Base-by-base conservation (phyloP, 148 eudicot species). In the Camellia lanceoleosa region DNA sequence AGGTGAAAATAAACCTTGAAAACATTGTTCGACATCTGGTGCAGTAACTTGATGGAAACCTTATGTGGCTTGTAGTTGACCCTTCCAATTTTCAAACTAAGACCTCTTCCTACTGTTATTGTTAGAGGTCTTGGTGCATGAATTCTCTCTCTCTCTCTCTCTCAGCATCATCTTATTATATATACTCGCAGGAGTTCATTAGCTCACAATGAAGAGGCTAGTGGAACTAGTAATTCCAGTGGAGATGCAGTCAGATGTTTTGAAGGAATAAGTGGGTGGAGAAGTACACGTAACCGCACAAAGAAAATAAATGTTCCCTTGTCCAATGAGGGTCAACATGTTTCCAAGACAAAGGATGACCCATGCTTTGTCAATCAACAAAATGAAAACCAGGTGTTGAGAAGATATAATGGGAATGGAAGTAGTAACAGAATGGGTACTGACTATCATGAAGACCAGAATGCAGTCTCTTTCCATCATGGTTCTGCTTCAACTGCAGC, bases 251-350 rank as follows among this genome's bases (percentile, higher is more conserved):
- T 68, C 44, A 71, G 62, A 82, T 78, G 72, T 75, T 74, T 71
- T 75, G 85, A 84, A 52, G 85, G 69, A 68, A 51, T 71, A 66
- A 83, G 83, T 56, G 92, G 87, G 73, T 89, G 92, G 88, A 84
- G 79, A 85, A 89, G 77, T 73, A 85, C 88, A 2, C 87, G 66
- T 66, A 80, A 76, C 59, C 84, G 79, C 70, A 80, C 77, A 11
- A 76, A 80, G 63, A 81, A 79, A 67, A 54, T 60, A 9, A 78
- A 73, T 72, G 9, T 62, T n/a, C 73, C 80, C 7, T 73, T 77
- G 42, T 71, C 83, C 68, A 75, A 64, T 47, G 78, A 80, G 79
- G 82, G 43, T 73, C 54, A 23, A 42, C 77, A 44, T 76, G 15
- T 82, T 15, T 10, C 52, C 18, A 63, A 58, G 14, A 71, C 75